phyloP scores from a whole-genome alignment of 2,329 filamentous ascomycete genomes.

The Colletotrichum brevisporum region DNA sequence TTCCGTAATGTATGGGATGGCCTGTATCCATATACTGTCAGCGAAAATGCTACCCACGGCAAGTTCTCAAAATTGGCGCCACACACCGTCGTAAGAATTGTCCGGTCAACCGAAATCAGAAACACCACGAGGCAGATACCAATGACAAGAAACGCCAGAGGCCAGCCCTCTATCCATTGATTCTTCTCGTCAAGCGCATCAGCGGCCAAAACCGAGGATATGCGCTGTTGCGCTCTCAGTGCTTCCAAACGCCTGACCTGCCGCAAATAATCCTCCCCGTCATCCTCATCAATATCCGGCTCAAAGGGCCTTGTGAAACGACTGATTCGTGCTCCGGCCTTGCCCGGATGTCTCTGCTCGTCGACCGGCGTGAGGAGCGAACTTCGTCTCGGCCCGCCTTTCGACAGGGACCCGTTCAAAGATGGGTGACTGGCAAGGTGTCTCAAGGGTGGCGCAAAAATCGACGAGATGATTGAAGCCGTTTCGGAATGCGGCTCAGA shows the following conservation, averaged over 20 bases:
- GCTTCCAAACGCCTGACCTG: slow-evolving; percentile 7
- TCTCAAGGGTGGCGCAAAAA: slow-evolving; percentile 32
- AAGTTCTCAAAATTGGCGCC: not conserved
- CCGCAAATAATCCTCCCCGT: slow-evolving; percentile 15
- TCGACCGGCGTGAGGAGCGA: slow-evolving; percentile 18
- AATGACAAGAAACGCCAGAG: slow-evolving; percentile 15
- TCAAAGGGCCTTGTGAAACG: slow-evolving; percentile 36
- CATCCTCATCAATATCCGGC: slow-evolving; percentile 30
- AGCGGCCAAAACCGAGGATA: not conserved
- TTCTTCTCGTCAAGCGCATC: not conserved
- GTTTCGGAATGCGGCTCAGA: slow-evolving; percentile 25
- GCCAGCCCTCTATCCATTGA: slow-evolving; percentile 29
- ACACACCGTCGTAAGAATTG: slow-evolving; percentile 31
- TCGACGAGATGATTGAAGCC: slow-evolving; percentile 32
- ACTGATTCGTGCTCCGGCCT: slow-evolving; percentile 35
- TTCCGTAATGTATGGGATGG: slow-evolving; percentile 59
- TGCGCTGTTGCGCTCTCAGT: slow-evolving; percentile 8
- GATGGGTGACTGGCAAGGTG: slow-evolving; percentile 35
- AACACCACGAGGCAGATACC: slow-evolving; percentile 35
- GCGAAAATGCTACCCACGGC: not conserved
- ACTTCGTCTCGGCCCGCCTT: not conserved
- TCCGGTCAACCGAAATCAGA: slow-evolving; percentile 27
- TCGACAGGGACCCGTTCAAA: not conserved
- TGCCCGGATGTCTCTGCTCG: slow-evolving; percentile 36
- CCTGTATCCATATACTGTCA: slow-evolving; percentile 41